Conservation (phyloP, 768 basidiomycete genomes). For the Phlebiopsis gigantea region DNA sequence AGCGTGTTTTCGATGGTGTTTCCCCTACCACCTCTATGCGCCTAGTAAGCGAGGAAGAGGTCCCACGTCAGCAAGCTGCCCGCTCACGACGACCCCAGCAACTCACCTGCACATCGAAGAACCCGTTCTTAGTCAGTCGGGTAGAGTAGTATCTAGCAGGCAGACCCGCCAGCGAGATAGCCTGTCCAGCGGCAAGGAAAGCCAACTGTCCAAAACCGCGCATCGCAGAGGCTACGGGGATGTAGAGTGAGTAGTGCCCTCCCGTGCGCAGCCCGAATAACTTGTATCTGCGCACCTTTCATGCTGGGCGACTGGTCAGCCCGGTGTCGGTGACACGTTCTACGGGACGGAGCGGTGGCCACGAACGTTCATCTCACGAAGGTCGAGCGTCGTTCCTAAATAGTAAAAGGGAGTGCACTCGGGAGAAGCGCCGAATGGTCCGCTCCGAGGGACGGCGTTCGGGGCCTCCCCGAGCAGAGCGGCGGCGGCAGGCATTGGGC, state of each 20-base stretch:
- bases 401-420: not conserved
- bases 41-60: slow-evolving; percentile 33
- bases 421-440: not conserved
- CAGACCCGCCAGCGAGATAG: slow-evolving; percentile 25
- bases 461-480: not conserved
- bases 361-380: slow-evolving; percentile 8
- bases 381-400: not conserved
- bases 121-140: slow-evolving; percentile 18
- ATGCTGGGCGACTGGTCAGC: not conserved
- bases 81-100: not conserved
- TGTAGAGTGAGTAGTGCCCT: not conserved
- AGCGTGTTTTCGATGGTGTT: slow-evolving; percentile 70
- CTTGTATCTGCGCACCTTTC: not conserved
- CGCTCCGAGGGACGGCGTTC: not conserved
- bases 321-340: slow-evolving; percentile 8
- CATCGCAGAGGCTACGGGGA: slow-evolving; percentile 1
- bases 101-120: slow-evolving; percentile 49
- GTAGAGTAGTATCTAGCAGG: slow-evolving; percentile 11
- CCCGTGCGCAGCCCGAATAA: not conserved
- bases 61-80: not conserved
- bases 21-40: slow-evolving; percentile 73
- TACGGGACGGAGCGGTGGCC: not conserved
- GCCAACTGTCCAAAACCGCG: not conserved
- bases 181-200: slow-evolving; percentile 4
- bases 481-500: not conserved